phyloP scores from a whole-genome alignment of 2,329 filamentous ascomycete genomes.

The Trichoderma aggressivum region DNA sequence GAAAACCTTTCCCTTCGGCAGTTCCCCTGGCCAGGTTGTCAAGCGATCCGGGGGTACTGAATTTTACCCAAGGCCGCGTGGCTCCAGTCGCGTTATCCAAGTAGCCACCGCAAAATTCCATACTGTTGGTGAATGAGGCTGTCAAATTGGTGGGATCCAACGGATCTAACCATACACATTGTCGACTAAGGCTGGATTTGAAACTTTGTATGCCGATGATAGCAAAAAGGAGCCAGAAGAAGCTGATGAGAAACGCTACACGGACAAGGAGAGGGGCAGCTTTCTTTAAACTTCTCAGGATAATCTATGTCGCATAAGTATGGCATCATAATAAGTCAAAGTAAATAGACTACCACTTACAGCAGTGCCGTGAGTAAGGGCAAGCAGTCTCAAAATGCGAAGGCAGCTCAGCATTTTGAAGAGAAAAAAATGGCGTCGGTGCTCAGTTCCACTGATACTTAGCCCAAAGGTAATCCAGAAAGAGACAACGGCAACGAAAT shows the following conservation, averaged over 20 bases:
- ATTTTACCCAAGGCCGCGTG: conserved; percentile 64
- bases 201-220: conserved; percentile 97
- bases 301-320: conserved; percentile 57
- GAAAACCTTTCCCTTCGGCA: conserved; percentile 69
- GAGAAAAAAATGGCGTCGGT: conserved; percentile 70
- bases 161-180: conserved; percentile 75
- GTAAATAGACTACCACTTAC: conserved; percentile 46
- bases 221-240: conserved; percentile 97
- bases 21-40: conserved; percentile 50
- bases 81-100: conserved; percentile 57
- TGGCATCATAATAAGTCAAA: conserved; percentile 1
- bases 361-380: conserved; percentile 88
- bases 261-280: conserved; percentile 87
- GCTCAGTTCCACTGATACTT: conserved; percentile 66
- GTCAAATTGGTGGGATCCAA: conserved; percentile 51
- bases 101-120: conserved; percentile 85
- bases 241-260: conserved; percentile 88
- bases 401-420: conserved; percentile 97
- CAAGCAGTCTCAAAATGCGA: conserved; percentile 84
- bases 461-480: conserved; percentile 90
- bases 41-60: conserved; percentile 35
- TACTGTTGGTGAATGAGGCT: conserved; percentile 57
- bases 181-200: conserved; percentile 74
- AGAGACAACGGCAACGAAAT: conserved; percentile 90
- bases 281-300: conserved; percentile 91